phyloP scores from a whole-genome alignment of 2,329 filamentous ascomycete species.

The Colletotrichum agaves region DNA sequence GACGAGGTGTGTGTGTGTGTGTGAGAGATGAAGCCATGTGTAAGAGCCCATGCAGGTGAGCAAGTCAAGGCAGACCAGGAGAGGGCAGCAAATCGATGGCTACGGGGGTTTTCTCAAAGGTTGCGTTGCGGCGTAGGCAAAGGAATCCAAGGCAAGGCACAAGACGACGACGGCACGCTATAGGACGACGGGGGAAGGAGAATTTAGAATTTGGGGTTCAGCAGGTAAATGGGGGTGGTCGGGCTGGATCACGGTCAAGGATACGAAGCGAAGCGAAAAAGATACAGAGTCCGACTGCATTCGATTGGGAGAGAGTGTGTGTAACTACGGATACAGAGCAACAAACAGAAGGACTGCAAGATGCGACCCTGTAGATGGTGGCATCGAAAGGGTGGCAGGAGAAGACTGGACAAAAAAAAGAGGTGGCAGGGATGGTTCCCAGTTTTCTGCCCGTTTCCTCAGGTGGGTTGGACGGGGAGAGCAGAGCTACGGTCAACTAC shows the following conservation, averaged over 20 bases:
- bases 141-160: conserved; percentile 6
- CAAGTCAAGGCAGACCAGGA: conserved; percentile 8
- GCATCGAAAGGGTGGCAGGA: background rate
- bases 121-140: background rate
- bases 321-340: no score
- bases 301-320: background rate
- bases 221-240: conserved; percentile 20
- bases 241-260: conserved; percentile 31
- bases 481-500: background rate
- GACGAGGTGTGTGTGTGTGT: conserved; percentile 1
- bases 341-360: conserved; percentile 1
- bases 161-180: no score
- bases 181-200: background rate
- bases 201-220: background rate
- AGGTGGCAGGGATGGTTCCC: conserved; percentile 38
- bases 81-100: background rate
- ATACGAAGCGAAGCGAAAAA: conserved; percentile 25
- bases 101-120: no score
- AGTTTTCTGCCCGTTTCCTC: conserved; percentile 31
- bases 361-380: conserved; percentile 26
- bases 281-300: conserved; percentile 24
- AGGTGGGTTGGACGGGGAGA: background rate
- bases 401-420: conserved; percentile 3
- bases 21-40: background rate
- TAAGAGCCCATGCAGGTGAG: conserved; percentile 19